Evolutionary conservation across 768 basidiomycete species (phyloP), one percentile per base, ranked within the genome.

Genomic region (Boletus pseudopeckii): DNA sequence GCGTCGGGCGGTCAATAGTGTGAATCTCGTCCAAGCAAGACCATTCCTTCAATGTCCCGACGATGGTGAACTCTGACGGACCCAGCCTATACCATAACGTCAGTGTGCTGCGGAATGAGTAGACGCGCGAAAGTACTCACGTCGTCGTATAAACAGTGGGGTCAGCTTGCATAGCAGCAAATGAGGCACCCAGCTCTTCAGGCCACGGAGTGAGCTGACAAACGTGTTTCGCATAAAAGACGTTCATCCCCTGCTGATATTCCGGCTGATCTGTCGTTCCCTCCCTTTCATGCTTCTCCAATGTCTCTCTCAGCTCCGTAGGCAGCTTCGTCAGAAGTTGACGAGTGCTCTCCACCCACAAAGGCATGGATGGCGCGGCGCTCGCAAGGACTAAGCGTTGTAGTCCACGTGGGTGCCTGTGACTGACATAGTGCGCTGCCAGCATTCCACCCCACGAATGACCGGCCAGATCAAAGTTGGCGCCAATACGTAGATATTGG

Each of bases 371-470:
- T 9, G 71, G 68, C 0, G 71, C 67, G 0, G 70, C 62, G 30
- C 71, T 74, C 7, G 67, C 62, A 17, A 75, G 57, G 26, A 75
- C 64, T 1, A 76, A 56, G 9, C 64, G 72, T 42, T 65, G 71
- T 11, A 80, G 54, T 0, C 77, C 77, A 0, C 48, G 22, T 3
- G 78, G 78, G n/a, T 74, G 68, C 13, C 69, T 66, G 15, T 67
- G 58, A 36, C 72, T 65, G 7, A 60, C 77, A 45, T 75, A 78
- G 37, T 77, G 72, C 6, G 68, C 56, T 0, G 69, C 80, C 9
- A 84, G 69, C 68, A 80, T 80, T 1, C 77, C 81, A 13, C 83
- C 83, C 82, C 82, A 82, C 5, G 79, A 82, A 45, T 84, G 82
- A 0, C 83, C 83, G 1, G 76, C 56, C 2, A 84, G 60, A 56